Conservation (phyloP, 129 eudicot species). For the Oenanthe sinensis region DNA sequence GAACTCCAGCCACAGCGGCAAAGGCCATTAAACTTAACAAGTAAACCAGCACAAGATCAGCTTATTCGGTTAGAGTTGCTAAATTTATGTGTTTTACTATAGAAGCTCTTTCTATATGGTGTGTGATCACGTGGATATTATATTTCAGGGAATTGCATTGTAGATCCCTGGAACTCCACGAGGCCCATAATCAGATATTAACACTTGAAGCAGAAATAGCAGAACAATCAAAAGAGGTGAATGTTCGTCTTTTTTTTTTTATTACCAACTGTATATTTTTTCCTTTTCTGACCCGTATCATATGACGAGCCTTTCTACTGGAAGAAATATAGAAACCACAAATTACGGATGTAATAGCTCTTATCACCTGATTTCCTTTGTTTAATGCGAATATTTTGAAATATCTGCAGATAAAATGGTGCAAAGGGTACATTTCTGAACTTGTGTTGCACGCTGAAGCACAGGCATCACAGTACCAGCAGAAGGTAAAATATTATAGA, state of each 20-base stretch:
- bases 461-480: conserved; percentile 75
- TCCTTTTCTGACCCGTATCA: not conserved
- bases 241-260: not conserved
- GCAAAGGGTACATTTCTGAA: conserved; percentile 62
- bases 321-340: not conserved
- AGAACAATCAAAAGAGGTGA: conserved; percentile 32
- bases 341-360: not conserved
- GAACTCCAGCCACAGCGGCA: conserved; percentile 50
- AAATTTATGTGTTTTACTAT: not conserved
- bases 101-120: conserved; percentile 4
- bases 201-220: not conserved
- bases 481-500: conserved; percentile 40
- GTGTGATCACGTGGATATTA: conserved; percentile 13
- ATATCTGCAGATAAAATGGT: conserved; percentile 51
- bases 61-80: conserved; percentile 40
- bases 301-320: not conserved
- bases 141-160: conserved; percentile 36
- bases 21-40: conserved; percentile 30
- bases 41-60: conserved; percentile 32
- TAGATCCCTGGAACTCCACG: conserved; percentile 40
- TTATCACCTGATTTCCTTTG: not conserved
- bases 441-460: conserved; percentile 77
- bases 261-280: not conserved
- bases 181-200: conserved; percentile 28
- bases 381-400: not conserved